Percentiles rank a stretch among this genome's conserved stretches.
Conservation (phyloP, 2,329 filamentous ascomycete species). For the Blastomyces emzantsi region DNA sequence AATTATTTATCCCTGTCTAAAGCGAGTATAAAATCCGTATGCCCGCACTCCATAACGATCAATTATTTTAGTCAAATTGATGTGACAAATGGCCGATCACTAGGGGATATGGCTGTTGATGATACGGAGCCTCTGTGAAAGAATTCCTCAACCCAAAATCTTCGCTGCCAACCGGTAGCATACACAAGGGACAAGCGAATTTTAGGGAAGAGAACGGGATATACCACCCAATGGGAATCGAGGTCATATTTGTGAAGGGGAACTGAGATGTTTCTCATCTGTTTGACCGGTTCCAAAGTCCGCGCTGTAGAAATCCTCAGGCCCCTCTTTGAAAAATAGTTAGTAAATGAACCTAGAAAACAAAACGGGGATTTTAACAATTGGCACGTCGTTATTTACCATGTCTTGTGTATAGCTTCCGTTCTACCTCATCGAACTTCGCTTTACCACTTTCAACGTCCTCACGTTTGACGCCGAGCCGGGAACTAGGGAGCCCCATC, state of each 20-base stretch:
- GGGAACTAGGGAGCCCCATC: constrained; percentile 51
- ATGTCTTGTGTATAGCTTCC: constrained; percentile 34
- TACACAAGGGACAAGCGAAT: not conserved
- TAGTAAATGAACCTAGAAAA: constrained; percentile 11
- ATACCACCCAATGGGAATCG: not conserved
- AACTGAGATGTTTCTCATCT: not conserved
- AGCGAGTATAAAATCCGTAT: not conserved
- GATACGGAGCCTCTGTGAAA: not conserved
- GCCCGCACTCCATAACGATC: not conserved
- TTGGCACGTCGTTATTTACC: constrained; percentile 26
- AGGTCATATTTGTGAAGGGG: not conserved
- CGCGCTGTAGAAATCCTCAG: constrained; percentile 34
- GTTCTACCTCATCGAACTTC: constrained; percentile 34
- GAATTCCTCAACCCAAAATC: not conserved
- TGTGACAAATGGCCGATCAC: not conserved
- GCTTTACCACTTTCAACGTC: constrained; percentile 51
- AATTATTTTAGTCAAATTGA: not conserved
- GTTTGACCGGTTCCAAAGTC: not conserved
- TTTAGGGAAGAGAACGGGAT: not conserved
- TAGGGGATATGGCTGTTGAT: not conserved
- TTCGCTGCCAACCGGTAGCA: not conserved
- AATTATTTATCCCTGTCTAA: not conserved
- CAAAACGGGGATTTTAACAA: not conserved
- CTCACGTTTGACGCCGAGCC: constrained; percentile 46
- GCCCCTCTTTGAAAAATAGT: constrained; percentile 37